phyloP scores from a whole-genome alignment of 1,139 yeast genomes.

The Candida sp. region DNA sequence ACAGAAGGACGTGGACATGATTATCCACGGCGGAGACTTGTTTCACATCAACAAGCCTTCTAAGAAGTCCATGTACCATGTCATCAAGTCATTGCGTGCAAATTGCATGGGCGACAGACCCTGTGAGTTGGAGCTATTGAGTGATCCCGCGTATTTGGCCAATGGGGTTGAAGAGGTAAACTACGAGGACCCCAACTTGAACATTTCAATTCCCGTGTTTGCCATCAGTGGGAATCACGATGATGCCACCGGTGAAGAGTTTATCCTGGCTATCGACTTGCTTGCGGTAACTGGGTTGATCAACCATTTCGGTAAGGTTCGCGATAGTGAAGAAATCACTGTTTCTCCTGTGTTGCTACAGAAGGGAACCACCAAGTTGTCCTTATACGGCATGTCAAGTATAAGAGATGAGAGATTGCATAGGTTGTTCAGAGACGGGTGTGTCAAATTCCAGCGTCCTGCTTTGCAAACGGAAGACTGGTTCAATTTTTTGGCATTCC shows the following conservation, averaged over 20 bases:
- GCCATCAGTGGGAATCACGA: constrained; percentile 98
- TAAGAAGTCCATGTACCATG: constrained; percentile 86
- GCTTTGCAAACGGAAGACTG: constrained; percentile 61
- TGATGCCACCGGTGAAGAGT: constrained; percentile 90
- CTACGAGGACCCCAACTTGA: constrained; percentile 89
- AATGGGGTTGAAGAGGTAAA: constrained; percentile 73
- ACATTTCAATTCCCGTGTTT: constrained; percentile 91
- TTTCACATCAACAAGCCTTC: constrained; percentile 92
- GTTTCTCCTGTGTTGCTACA: constrained; percentile 81
- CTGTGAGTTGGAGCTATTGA: constrained; percentile 80
- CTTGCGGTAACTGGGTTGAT: constrained; percentile 81
- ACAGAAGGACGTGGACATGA: constrained; percentile 81
- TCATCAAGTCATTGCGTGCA: constrained; percentile 70
- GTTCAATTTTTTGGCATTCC: constrained; percentile 91
- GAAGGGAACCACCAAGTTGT: constrained; percentile 82
- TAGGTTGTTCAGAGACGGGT: constrained; percentile 80
- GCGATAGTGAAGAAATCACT: constrained; percentile 74
- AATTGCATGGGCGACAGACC: constrained; percentile 89
- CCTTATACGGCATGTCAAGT: constrained; percentile 88
- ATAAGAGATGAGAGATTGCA: constrained; percentile 89
- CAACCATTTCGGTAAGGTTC: constrained; percentile 89
- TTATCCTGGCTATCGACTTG: constrained; percentile 89
- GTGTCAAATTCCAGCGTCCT: constrained; percentile 81
- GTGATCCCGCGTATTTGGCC: constrained; percentile 72
- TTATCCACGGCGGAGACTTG: constrained; percentile 91